Evolutionary conservation across 768 basidiomycete genomes (phyloP).

Genomic region (Trametes cubensis): DNA sequence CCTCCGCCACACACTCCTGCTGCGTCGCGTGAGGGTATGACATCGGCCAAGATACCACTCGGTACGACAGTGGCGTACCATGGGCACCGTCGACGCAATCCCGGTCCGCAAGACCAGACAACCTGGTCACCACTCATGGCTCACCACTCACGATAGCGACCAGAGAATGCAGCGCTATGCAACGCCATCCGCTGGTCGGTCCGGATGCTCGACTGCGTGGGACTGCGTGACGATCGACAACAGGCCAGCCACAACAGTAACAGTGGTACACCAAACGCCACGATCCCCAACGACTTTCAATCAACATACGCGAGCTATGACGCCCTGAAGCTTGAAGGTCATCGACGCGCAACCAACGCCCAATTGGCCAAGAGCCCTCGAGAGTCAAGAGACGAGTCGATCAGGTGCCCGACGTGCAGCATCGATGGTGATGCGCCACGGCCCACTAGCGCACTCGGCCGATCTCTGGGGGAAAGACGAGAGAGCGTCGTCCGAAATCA

Average conservation of each 20-base stretch:
- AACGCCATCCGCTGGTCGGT: too few species aligned
- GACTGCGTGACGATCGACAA: not conserved
- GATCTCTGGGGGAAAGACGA: not conserved
- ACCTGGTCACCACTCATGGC: too few species aligned
- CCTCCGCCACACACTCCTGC: not conserved
- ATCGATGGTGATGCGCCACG: not conserved
- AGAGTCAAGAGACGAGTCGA: not conserved
- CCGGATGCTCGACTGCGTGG: too few species aligned
- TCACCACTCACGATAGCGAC: too few species aligned
- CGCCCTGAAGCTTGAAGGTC: too few species aligned
- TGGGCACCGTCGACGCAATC: constrained; percentile 1
- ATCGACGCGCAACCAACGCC: too few species aligned
- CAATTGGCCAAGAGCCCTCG: too few species aligned
- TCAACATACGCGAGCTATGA: too few species aligned
- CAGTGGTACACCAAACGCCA: not conserved
- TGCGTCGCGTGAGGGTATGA: not conserved
- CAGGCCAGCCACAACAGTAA: not conserved
- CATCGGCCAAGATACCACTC: not conserved
- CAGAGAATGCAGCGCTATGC: too few species aligned
- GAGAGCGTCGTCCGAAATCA: not conserved
- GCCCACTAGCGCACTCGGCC: not conserved
- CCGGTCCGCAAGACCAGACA: not conserved
- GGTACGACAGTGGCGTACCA: constrained; percentile 7
- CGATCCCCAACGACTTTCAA: constrained; percentile 5
- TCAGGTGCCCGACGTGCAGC: not conserved